Base-by-base conservation (phyloP, 1,284 basidiomycete species). In the Caloboletus firmus region DNA sequence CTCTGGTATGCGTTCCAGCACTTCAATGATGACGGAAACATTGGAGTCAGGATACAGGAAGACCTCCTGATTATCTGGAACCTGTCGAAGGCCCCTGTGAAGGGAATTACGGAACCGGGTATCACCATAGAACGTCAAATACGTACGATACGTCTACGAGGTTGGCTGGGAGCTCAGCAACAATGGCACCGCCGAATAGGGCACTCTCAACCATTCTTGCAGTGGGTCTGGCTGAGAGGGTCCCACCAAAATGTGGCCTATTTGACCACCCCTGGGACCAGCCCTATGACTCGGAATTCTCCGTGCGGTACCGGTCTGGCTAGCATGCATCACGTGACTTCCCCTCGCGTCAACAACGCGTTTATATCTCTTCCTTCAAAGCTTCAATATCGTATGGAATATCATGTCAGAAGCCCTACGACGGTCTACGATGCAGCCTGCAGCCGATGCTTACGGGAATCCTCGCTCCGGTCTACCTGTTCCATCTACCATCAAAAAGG, bases 21-120 rank as follows among this genome's bases (percentile, higher is more conserved):
- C 83, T 69, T 99, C 97, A 24, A 98, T 71, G 54, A 99, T 85
- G 57, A 95, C 80, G 64, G 89, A 93, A 59, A 22, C 41, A 26
- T 53, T 89, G 76, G 57, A 83, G 85, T 84, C 72, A 3, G 82
- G 79, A 47, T 87, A 87, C 37, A 98, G 72, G 69, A 94, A 91
- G 42, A 98, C 95, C 70, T 99, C 97, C 72, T 99, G 96, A 13
- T 85, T 95, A 70, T 99, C 91, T n/a, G 97, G 96, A 12, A 99
- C 81, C 75, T 98, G 93, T 56, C 96, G 92, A 3, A 97, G 60
- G 59, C 89, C 81, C 57, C 95, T 98, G 70, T 39, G 20, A 41
- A 41, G 8, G 24, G 17, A 11, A 37, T 56, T 34, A 49, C 5
- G 10, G 37, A 43, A 44, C 22, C 36, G 34, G 31, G 34, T 12